Evolutionary conservation across 78 protist genomes (phyloP).

Genomic region (Dictyostelium intermedium): DNA sequence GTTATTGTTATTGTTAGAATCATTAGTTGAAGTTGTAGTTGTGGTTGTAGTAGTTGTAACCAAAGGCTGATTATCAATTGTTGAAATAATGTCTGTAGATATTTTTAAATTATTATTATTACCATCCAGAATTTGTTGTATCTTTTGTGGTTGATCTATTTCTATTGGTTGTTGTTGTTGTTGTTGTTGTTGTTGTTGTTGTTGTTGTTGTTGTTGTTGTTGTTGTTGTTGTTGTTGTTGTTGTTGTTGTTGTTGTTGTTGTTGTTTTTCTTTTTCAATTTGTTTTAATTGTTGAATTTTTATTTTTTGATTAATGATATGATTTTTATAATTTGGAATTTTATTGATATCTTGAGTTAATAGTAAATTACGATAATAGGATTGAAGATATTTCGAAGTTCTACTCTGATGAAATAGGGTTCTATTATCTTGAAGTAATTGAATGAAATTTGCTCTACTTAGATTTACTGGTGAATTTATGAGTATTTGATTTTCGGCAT

Average conservation of each 20-base stretch:
- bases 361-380: neutral
- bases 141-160: neutral
- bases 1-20: neutral
- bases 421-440: slow-evolving; percentile 7
- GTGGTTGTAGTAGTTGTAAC: neutral
- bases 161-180: neutral
- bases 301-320: neutral
- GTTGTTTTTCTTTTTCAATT: neutral
- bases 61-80: no score
- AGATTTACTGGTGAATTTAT: neutral
- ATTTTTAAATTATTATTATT: neutral
- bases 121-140: neutral
- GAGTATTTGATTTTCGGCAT: neutral
- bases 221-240: neutral
- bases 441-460: neutral
- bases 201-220: neutral
- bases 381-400: slow-evolving; percentile 26
- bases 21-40: neutral
- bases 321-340: slow-evolving; percentile 11
- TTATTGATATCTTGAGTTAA: slow-evolving; percentile 12
- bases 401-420: neutral
- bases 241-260: neutral
- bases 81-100: neutral
- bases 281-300: neutral
- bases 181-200: neutral